These are phyloP conservation scores for Lenzites betulinus DNA, from an alignment of 768 basidiomycete species.

Conservation along the genomic window DNA sequence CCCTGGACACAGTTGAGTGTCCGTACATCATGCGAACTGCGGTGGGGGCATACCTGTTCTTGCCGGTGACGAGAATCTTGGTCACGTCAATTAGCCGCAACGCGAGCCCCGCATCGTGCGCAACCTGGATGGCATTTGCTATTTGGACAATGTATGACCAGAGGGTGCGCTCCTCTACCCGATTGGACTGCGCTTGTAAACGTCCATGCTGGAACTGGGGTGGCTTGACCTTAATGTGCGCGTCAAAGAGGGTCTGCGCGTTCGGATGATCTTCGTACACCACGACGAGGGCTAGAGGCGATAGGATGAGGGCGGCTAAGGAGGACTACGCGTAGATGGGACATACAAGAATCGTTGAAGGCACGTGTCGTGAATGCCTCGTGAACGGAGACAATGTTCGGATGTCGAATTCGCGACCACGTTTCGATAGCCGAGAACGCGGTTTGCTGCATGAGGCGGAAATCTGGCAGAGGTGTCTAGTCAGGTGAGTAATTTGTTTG, in stretches of 20 bases:
- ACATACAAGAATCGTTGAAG: conserved; percentile 89
- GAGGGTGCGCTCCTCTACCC: conserved; percentile 74
- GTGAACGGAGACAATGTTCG: conserved; percentile 76
- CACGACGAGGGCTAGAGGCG: conserved; percentile 70
- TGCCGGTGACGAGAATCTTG: conserved; percentile 86
- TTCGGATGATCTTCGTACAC: conserved; percentile 89
- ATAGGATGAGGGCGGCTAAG: background rate
- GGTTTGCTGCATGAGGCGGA: conserved; percentile 74
- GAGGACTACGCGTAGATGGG: conserved; percentile 9
- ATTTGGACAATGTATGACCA: conserved; percentile 96
- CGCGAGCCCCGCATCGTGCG: conserved; percentile 81
- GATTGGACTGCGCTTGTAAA: conserved; percentile 34
- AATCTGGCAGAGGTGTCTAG: conserved; percentile 52
- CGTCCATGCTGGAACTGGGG: conserved; percentile 39
- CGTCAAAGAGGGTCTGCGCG: conserved; percentile 78
- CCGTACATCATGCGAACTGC: background rate
- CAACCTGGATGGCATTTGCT: conserved; percentile 80
- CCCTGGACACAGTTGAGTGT: conserved; percentile 38
- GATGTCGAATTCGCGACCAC: conserved; percentile 86
- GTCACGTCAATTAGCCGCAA: conserved; percentile 82
- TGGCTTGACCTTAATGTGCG: conserved; percentile 65
- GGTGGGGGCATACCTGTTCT: conserved; percentile 65
- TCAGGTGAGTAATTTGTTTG: background rate
- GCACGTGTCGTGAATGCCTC: conserved; percentile 96
- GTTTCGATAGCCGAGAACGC: conserved; percentile 83